Conservation (phyloP, 2,329 filamentous ascomycete genomes). For the Aspergillus sp. region DNA sequence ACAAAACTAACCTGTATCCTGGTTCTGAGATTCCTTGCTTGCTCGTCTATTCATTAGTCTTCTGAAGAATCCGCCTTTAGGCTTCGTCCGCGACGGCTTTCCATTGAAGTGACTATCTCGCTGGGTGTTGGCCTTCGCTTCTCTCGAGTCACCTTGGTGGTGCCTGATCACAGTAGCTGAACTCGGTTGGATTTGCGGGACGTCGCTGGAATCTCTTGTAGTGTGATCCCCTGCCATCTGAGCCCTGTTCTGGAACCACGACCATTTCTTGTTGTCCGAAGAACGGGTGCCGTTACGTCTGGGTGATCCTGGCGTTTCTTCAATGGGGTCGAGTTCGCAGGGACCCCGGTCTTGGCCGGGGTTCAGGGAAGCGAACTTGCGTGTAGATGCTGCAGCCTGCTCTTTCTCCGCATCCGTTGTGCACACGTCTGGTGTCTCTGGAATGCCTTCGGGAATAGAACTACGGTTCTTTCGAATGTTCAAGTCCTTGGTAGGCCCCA, state of each 20-base stretch:
- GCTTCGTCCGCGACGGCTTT: constrained; percentile 23
- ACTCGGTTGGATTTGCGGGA: constrained; percentile 27
- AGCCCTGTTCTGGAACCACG: constrained; percentile 46
- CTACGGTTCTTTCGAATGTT: constrained; percentile 54
- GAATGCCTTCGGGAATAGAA: neutral
- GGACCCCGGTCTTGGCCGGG: constrained; percentile 31
- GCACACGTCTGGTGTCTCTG: constrained; percentile 10
- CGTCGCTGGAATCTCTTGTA: constrained; percentile 24
- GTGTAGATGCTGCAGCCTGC: neutral
- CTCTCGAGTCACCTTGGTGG: constrained; percentile 23
- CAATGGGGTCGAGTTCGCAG: constrained; percentile 45
- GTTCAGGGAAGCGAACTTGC: constrained; percentile 20
- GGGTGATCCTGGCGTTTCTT: constrained; percentile 42
- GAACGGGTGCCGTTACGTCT: constrained; percentile 25
- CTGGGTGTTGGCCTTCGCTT: constrained; percentile 2
- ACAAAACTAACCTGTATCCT: constrained; percentile 42
- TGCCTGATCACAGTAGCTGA: constrained; percentile 31
- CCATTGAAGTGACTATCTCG: neutral
- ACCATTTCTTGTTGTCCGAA: constrained; percentile 47
- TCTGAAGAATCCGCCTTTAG: constrained; percentile 53
- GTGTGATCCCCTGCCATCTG: constrained; percentile 29
- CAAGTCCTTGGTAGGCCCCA: constrained; percentile 52
- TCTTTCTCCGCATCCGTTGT: constrained; percentile 21
- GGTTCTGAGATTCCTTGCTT: constrained; percentile 34
- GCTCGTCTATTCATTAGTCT: constrained; percentile 55